Conservation (phyloP, 129 eudicot genomes). For the Deinandra increscens region DNA sequence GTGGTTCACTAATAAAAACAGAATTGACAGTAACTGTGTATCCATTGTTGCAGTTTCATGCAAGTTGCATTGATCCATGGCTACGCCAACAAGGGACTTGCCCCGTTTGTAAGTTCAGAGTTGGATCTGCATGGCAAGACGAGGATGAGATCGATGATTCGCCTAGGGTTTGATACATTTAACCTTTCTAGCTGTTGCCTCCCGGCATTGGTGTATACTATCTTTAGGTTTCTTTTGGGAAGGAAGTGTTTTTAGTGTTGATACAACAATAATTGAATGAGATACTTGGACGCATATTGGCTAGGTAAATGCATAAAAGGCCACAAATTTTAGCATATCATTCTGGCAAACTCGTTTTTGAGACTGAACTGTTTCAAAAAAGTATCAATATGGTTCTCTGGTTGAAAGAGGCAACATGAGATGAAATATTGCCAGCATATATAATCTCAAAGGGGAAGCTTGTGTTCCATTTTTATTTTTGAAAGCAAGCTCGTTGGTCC, state of each 20-base stretch:
- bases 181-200: conserved; percentile 9
- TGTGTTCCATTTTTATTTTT: not conserved
- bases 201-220: conserved; percentile 4
- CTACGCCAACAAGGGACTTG: conserved; percentile 88
- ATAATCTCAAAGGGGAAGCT: not conserved
- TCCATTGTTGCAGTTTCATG: conserved; percentile 61
- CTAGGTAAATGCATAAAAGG: conserved; percentile 3
- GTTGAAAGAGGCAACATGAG: too few species aligned
- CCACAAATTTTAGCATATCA: not conserved
- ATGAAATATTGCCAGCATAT: not conserved
- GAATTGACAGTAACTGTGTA: not conserved
- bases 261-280: conserved; percentile 10
- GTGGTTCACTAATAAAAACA: not conserved
- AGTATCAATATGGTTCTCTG: too few species aligned
- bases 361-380: too few species aligned
- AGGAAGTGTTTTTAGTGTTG: not conserved
- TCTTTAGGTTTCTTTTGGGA: not conserved
- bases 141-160: conserved; percentile 48
- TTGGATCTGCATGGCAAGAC: conserved; percentile 65
- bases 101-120: conserved; percentile 77
- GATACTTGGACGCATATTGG: conserved; percentile 12
- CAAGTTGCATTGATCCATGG: conserved; percentile 92
- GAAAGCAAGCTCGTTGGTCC: not conserved
- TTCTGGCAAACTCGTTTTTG: not conserved
- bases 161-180: conserved; percentile 15